Evolutionary conservation across 139 green algal genomes (phyloP).

Genomic region (Tetratostichococcus sp.): DNA sequence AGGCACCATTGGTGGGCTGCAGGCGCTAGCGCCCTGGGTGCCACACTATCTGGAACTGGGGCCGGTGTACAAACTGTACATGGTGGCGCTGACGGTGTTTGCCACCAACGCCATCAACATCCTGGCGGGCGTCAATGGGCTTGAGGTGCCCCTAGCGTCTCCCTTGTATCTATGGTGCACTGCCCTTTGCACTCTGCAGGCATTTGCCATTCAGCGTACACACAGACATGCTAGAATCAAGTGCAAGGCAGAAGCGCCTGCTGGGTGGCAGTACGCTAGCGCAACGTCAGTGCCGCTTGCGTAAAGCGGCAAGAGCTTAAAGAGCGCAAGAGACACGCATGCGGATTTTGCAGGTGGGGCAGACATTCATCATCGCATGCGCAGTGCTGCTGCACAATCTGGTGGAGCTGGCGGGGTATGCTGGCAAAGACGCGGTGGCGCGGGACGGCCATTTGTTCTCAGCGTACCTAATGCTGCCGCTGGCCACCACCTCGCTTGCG

Average conservation of each 20-base stretch:
- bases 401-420: slow-evolving; percentile 30
- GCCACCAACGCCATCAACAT: slow-evolving; percentile 99
- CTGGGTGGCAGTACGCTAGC: too few species aligned
- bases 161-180: too few species aligned
- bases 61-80: slow-evolving; percentile 90
- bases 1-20: too few species aligned
- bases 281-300: too few species aligned
- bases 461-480: slow-evolving; percentile 84
- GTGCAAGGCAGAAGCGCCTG: too few species aligned
- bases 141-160: not conserved
- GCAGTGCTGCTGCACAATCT: slow-evolving; percentile 85
- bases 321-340: too few species aligned
- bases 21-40: slow-evolving; percentile 1
- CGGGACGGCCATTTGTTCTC: slow-evolving; percentile 94
- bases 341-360: slow-evolving; percentile 81
- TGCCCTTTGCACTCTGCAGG: too few species aligned
- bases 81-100: slow-evolving; percentile 92
- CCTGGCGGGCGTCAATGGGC: slow-evolving; percentile 91
- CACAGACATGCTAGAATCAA: too few species aligned
- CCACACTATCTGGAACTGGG: slow-evolving; percentile 74
- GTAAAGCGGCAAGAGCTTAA: too few species aligned
- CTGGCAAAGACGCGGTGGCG: slow-evolving; percentile 12
- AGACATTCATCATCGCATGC: slow-evolving; percentile 88
- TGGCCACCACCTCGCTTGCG: slow-evolving; percentile 74
- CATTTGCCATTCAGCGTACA: too few species aligned